Base-by-base conservation (phyloP, 2,329 filamentous ascomycete species). In the Coniochaeta sp. region DNA sequence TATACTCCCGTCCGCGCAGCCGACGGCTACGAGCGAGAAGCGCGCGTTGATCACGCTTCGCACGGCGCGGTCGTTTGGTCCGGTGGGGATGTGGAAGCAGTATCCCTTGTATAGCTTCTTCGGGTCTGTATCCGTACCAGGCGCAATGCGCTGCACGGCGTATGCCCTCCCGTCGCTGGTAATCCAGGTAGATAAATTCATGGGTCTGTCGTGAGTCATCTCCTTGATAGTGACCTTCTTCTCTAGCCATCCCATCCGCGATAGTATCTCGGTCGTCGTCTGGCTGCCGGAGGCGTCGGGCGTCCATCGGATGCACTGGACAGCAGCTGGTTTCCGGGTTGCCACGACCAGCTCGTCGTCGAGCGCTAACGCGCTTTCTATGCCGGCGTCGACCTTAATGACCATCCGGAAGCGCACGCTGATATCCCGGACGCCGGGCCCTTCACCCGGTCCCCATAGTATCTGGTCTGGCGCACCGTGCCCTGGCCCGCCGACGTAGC, bases 321-420 rank as follows among this genome's bases (percentile, higher is more conserved):
- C 83, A n/a, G 94, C 92, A 0, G 91, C 86, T 3, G 94, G 94
- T 63, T 94, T 96, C 52, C 83, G 78, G 0, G 94, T 99, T 4
- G 94, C 89, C 50, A 99, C 91, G 20, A 97, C 78, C 35, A 99
- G 75, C 67, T 97, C 94, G 52, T 96, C 89, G 58, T 97, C 94
- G 20, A 97, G 77, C 2, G 94, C 92, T 51, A 97, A 72, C 10
- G 89, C 90, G 61, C 85, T 89, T 59, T 85, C 85, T 60, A 99
- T 96, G 2, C 94, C 94, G 3, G 94, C 94, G 68, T 99, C 94
- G 16, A 99, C 90, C 65, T 95, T 95, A 63, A 99, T 97, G 13
- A 96, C 92, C 88, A 96, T 96, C 52, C 92, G 83, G 69, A 99
- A 99, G 10, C 90, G 87, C 48, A 99, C 79, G 61, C 87, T 95